phyloP scores from a whole-genome alignment of 495 filamentous ascomycete genomes.

The Trypethelium eluteriae region DNA sequence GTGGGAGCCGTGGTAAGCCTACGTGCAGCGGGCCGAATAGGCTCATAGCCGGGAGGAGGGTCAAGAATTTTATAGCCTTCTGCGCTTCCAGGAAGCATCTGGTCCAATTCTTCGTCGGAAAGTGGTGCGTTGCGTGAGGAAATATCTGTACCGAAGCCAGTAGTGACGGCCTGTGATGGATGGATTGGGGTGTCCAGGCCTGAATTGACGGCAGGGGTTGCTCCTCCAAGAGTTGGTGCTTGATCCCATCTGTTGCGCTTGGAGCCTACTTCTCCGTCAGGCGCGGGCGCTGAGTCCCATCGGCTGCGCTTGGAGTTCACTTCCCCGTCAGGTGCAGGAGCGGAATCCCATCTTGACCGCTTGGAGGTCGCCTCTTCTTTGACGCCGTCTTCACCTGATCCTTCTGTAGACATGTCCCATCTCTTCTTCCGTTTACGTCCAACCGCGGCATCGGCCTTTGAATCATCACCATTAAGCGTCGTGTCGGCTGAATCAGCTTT shows the following conservation, averaged over 20 bases:
- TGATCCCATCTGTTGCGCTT: constrained; percentile 84
- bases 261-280: constrained; percentile 18
- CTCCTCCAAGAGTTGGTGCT: constrained; percentile 56
- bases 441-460: constrained; percentile 53
- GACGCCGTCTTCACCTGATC: constrained; percentile 33
- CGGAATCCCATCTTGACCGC: constrained; percentile 86
- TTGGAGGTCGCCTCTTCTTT: constrained; percentile 54
- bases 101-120: constrained; percentile 89
- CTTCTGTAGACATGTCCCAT: constrained; percentile 69
- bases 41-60: constrained; percentile 85
- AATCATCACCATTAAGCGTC: constrained; percentile 63
- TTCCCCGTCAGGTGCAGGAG: constrained; percentile 48
- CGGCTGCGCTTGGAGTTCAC: constrained; percentile 34
- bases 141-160: constrained; percentile 71
- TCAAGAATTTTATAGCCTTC: constrained; percentile 93
- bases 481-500: constrained; percentile 55
- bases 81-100: constrained; percentile 63
- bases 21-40: constrained; percentile 67
- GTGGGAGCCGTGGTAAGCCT: constrained; percentile 72
- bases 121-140: constrained; percentile 69
- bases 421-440: constrained; percentile 84
- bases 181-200: constrained; percentile 83
- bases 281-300: constrained; percentile 69
- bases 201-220: constrained; percentile 74
- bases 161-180: constrained; percentile 56